These are phyloP conservation scores for Syzygium jambos DNA, from an alignment of 345 rosid genomes.

Conservation along the genomic window DNA sequence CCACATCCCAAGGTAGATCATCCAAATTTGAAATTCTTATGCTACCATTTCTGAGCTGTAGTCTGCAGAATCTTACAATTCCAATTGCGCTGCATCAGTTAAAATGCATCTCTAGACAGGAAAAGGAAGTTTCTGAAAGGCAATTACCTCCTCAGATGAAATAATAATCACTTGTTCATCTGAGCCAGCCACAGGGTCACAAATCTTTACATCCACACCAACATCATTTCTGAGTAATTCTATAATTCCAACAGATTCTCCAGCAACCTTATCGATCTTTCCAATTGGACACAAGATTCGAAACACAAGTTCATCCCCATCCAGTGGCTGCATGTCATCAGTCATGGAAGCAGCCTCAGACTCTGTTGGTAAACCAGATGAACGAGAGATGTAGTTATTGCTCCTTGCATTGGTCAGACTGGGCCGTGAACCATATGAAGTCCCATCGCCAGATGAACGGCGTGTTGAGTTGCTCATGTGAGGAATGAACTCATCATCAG, in stretches of 20 bases:
- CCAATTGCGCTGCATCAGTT: background rate
- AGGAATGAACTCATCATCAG: constrained; percentile 76
- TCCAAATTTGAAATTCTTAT: background rate
- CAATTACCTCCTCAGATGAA: constrained; percentile 87
- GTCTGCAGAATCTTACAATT: background rate
- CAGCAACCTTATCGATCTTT: constrained; percentile 60
- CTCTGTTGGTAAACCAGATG: constrained; percentile 41
- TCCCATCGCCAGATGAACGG: constrained; percentile 46
- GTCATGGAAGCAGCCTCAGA: constrained; percentile 32
- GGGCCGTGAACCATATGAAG: constrained; percentile 42
- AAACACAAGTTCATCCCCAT: constrained; percentile 77
- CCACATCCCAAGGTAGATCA: background rate
- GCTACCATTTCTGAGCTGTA: background rate
- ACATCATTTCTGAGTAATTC: constrained; percentile 83
- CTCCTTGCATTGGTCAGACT: constrained; percentile 40
- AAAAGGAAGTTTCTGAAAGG: background rate
- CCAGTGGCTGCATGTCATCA: constrained; percentile 48
- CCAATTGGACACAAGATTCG: constrained; percentile 87
- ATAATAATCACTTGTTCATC: constrained; percentile 81
- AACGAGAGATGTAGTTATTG: constrained; percentile 41
- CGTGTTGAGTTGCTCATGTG: constrained; percentile 39
- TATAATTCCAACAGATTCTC: constrained; percentile 67
- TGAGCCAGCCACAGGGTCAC: constrained; percentile 74
- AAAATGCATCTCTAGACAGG: background rate
- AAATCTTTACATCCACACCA: constrained; percentile 82